Percentiles rank a stretch among this genome's conserved stretches.
phyloP scores from a whole-genome alignment of 257 asterid species.

The Linaria vulgaris region DNA sequence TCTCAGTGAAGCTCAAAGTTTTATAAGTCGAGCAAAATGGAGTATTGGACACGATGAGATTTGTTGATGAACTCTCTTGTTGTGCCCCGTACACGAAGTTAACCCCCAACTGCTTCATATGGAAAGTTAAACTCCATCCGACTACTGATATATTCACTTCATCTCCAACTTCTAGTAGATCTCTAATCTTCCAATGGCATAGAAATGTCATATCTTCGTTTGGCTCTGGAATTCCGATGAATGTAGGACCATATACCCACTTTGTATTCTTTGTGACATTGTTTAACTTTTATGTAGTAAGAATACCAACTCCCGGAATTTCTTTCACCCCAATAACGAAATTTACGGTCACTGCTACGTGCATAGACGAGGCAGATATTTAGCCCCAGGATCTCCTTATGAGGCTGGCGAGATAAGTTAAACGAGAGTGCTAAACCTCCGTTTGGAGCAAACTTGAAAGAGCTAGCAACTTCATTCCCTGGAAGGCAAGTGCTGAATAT shows the following conservation, averaged over 20 bases:
- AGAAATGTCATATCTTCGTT: not conserved
- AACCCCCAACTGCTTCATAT: not conserved
- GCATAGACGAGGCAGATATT: not conserved
- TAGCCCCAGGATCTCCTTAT: not conserved
- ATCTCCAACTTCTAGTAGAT: not conserved
- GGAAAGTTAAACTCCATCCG: not conserved
- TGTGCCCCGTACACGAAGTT: not conserved
- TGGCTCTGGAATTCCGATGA: not conserved
- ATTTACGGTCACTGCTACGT: not conserved
- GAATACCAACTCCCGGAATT: not conserved
- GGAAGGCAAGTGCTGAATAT: not conserved
- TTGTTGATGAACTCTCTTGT: not conserved
- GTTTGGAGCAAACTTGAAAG: not conserved
- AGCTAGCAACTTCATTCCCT: not conserved
- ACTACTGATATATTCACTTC: not conserved
- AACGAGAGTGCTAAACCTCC: not conserved
- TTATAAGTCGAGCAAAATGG: no score
- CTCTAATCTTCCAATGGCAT: not conserved
- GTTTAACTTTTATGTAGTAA: not conserved
- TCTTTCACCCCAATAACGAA: not conserved
- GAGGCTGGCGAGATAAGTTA: not conserved
- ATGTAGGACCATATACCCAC: constrained; percentile 3
- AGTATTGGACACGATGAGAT: no score
- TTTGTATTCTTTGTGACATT: not conserved
- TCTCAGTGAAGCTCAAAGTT: not conserved